phyloP scores from a whole-genome alignment of 2,329 filamentous ascomycete species.

The Sarocladium kiliense region DNA sequence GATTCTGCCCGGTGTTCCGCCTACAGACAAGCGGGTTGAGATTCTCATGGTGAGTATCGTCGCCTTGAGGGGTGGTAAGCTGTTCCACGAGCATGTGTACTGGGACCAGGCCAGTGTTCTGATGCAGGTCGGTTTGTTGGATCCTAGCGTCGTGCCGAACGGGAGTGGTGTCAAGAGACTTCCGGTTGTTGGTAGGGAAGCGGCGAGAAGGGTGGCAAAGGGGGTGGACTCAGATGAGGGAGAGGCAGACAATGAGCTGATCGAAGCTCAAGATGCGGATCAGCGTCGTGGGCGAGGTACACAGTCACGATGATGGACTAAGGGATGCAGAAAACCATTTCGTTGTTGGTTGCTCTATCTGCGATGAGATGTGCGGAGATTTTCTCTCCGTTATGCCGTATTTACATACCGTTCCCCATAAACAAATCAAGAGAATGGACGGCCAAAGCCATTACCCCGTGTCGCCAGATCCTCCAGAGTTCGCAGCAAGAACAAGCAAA shows the following conservation, averaged over 20 bases:
- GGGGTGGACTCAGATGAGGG: slow-evolving; percentile 31
- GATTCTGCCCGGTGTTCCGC: slow-evolving; percentile 55
- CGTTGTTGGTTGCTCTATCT: not conserved
- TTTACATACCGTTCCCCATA: not conserved
- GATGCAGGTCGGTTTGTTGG: slow-evolving; percentile 52
- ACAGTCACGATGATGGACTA: not conserved
- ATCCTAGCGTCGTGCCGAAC: slow-evolving; percentile 31
- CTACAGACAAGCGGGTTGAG: slow-evolving; percentile 45
- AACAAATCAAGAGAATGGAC: slow-evolving; percentile 16
- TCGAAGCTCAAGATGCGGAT: not conserved
- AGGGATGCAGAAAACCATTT: not conserved
- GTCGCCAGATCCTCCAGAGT: slow-evolving; percentile 10
- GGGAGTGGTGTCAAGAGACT: slow-evolving; percentile 32
- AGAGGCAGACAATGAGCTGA: slow-evolving; percentile 34
- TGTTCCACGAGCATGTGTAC: slow-evolving; percentile 59
- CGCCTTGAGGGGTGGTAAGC: slow-evolving; percentile 51
- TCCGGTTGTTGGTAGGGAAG: slow-evolving; percentile 34
- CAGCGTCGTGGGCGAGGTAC: not conserved
- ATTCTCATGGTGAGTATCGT: slow-evolving; percentile 57
- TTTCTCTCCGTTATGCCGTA: not conserved
- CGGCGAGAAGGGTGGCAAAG: slow-evolving; percentile 30
- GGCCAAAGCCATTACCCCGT: slow-evolving; percentile 17
- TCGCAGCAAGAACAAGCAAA: not conserved
- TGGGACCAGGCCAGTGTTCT: slow-evolving; percentile 61
- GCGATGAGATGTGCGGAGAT: not conserved